Evolutionary conservation across 768 basidiomycete species (phyloP).

Genomic region (Psilocybe tampanensis): DNA sequence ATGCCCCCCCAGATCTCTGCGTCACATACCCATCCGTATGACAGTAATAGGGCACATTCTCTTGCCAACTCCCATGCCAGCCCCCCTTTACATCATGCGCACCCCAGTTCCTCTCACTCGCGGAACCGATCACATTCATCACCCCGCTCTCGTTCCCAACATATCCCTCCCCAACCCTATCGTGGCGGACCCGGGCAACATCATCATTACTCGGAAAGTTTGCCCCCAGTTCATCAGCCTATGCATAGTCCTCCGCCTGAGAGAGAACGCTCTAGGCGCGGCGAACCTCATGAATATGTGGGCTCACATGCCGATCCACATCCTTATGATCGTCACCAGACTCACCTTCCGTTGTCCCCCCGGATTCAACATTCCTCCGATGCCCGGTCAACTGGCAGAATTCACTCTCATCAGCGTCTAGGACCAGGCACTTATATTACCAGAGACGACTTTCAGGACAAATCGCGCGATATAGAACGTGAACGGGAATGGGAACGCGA

Average conservation of each 20-base stretch:
- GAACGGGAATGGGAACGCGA: conserved; percentile 49
- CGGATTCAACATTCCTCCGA: conserved; percentile 26
- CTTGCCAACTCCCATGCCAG: conserved; percentile 36
- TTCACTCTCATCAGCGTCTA: conserved; percentile 69
- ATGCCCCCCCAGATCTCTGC: conserved; percentile 46
- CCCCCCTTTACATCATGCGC: conserved; percentile 44
- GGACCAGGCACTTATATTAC: conserved; percentile 63
- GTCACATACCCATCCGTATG: conserved; percentile 31
- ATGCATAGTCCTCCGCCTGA: conserved; percentile 55
- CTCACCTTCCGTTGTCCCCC: conserved; percentile 38
- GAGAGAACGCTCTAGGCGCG: conserved; percentile 48
- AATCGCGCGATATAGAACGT: conserved; percentile 43
- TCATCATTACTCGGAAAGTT: conserved; percentile 50
- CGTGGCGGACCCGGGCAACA: conserved; percentile 37
- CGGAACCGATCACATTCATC: conserved; percentile 54
- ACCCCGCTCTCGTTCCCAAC: conserved; percentile 51
- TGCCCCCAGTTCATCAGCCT: conserved; percentile 45
- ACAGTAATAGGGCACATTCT: conserved; percentile 23
- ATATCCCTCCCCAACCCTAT: conserved; percentile 39
- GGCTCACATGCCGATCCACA: conserved; percentile 28
- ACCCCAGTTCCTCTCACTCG: conserved; percentile 43
- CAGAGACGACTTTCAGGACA: conserved; percentile 54
- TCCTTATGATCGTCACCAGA: conserved; percentile 28
- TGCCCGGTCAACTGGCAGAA: conserved; percentile 38
- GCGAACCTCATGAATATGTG: conserved; percentile 32